phyloP scores from a whole-genome alignment of 2,329 filamentous ascomycete species.

The Raffaelea ambrosiae region DNA sequence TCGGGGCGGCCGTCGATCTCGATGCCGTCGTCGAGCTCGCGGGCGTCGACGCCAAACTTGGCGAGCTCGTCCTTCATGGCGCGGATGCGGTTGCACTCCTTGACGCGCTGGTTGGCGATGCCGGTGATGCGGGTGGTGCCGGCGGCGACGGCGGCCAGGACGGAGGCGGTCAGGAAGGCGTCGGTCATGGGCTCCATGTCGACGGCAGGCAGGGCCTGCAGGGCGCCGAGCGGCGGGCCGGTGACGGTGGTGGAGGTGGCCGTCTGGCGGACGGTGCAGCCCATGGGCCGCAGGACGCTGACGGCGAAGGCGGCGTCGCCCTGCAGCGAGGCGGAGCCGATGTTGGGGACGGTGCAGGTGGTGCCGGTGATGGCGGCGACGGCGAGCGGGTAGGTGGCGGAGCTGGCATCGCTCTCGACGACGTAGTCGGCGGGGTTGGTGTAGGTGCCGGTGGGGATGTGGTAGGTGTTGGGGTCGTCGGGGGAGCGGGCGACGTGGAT shows the following conservation, averaged over 20 bases:
- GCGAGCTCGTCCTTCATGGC: slow-evolving; percentile 93
- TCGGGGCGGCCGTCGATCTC: slow-evolving; percentile 52
- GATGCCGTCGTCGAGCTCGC: slow-evolving; percentile 92
- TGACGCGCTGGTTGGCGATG: slow-evolving; percentile 95
- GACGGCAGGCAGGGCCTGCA: slow-evolving; percentile 70
- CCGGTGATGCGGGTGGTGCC: slow-evolving; percentile 81
- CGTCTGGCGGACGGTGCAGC: slow-evolving; percentile 80
- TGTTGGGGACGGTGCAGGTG: slow-evolving; percentile 92
- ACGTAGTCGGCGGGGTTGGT: slow-evolving; percentile 77
- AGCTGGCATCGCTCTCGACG: slow-evolving; percentile 95
- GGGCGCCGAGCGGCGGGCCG: slow-evolving; percentile 64
- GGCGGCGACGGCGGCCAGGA: slow-evolving; percentile 79
- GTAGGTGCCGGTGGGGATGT: slow-evolving; percentile 81
- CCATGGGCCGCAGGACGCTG: slow-evolving; percentile 87
- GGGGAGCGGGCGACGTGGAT: slow-evolving; percentile 68
- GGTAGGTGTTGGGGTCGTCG: slow-evolving; percentile 81
- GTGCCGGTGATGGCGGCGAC: slow-evolving; percentile 93
- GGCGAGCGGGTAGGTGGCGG: slow-evolving; percentile 89
- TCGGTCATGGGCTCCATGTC: slow-evolving; percentile 99
- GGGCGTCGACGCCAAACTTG: slow-evolving; percentile 83
- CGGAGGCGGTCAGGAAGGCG: slow-evolving; percentile 90
- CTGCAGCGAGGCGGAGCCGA: slow-evolving; percentile 84
- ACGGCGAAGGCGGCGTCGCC: slow-evolving; percentile 92
- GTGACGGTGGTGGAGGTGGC: slow-evolving; percentile 84
- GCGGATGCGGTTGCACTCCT: slow-evolving; percentile 93